These are phyloP conservation scores for Esteya vermicola DNA, from an alignment of 2,329 filamentous ascomycete species.

Conservation along the genomic window DNA sequence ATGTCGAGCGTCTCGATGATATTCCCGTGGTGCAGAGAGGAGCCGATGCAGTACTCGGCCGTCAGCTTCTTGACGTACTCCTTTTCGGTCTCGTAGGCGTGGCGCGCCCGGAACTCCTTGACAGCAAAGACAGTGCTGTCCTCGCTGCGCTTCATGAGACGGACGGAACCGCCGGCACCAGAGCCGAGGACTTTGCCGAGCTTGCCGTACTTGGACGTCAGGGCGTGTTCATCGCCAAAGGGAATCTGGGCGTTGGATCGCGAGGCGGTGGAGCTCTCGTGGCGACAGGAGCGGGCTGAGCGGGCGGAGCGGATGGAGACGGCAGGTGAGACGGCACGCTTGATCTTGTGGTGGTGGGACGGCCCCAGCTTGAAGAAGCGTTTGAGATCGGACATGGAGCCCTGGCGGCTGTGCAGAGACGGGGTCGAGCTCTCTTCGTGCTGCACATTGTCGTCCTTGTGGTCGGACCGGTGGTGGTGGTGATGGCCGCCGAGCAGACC, in stretches of 20 bases:
- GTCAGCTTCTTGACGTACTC: slow-evolving; percentile 98
- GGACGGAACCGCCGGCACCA: slow-evolving; percentile 85
- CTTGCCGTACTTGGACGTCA: slow-evolving; percentile 87
- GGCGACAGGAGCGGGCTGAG: no score
- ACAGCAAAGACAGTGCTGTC: slow-evolving; percentile 93
- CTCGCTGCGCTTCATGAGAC: slow-evolving; percentile 83
- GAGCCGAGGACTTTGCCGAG: slow-evolving; percentile 88
- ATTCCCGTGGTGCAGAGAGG: slow-evolving; percentile 91
- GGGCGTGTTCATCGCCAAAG: slow-evolving; percentile 85
- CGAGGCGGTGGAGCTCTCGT: slow-evolving; percentile 31
- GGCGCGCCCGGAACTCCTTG: slow-evolving; percentile 86
- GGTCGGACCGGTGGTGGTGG: slow-evolving; percentile 21
- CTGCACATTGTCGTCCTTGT: slow-evolving; percentile 25
- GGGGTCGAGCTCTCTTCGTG: slow-evolving; percentile 28
- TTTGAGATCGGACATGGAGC: slow-evolving; percentile 89
- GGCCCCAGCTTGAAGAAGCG: slow-evolving; percentile 83
- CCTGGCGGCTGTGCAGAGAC: slow-evolving; percentile 40
- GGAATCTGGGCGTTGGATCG: slow-evolving; percentile 56
- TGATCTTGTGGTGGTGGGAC: slow-evolving; percentile 51
- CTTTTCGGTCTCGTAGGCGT: slow-evolving; percentile 84
- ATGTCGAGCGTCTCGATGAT: slow-evolving; percentile 98
- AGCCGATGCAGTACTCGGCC: slow-evolving; percentile 95
- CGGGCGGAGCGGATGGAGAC: slow-evolving; percentile 33
- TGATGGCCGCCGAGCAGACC: slow-evolving; percentile 23
- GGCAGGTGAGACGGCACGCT: slow-evolving; percentile 50